Evolutionary conservation across 371 early-diverging fungal genomes (phyloP).

Genomic region (Aphelidium insulamus): DNA sequence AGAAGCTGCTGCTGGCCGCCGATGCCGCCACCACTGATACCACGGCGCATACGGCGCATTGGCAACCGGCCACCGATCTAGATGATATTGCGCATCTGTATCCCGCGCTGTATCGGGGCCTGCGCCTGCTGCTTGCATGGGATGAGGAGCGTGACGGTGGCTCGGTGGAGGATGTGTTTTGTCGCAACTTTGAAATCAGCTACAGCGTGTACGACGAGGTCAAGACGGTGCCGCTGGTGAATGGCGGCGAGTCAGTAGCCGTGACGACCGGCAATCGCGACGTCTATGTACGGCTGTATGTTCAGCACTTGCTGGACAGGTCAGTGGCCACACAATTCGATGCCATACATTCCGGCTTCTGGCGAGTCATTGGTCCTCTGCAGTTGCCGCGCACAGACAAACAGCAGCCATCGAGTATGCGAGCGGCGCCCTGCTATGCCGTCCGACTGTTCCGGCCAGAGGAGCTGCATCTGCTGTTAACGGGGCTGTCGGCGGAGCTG

Average conservation of each 20-base stretch:
- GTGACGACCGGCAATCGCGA: slow-evolving; percentile 37
- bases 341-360: slow-evolving; percentile 44
- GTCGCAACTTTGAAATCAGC: slow-evolving; percentile 21
- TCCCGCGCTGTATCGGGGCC: slow-evolving; percentile 34
- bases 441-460: slow-evolving; percentile 23
- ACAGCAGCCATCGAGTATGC: too few species aligned
- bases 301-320: slow-evolving; percentile 32
- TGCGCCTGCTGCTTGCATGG: slow-evolving; percentile 47
- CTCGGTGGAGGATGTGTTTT: slow-evolving; percentile 32
- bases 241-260: slow-evolving; percentile 19
- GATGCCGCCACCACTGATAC: too few species aligned
- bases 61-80: slow-evolving; percentile 4
- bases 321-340: slow-evolving; percentile 35
- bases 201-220: slow-evolving; percentile 16
- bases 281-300: slow-evolving; percentile 30
- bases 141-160: slow-evolving; percentile 18
- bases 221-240: slow-evolving; percentile 20
- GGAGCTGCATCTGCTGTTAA: slow-evolving; percentile 40
- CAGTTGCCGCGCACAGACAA: background rate
- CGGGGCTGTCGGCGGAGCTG: slow-evolving; percentile 24
- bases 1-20: slow-evolving; percentile 10
- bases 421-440: too few species aligned
- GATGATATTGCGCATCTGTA: slow-evolving; percentile 10
- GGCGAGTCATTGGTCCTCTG: slow-evolving; percentile 37
- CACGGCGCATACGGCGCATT: background rate